Base-by-base conservation (phyloP, 164 flowering plant genomes). In the Aristolochia fimbriata region DNA sequence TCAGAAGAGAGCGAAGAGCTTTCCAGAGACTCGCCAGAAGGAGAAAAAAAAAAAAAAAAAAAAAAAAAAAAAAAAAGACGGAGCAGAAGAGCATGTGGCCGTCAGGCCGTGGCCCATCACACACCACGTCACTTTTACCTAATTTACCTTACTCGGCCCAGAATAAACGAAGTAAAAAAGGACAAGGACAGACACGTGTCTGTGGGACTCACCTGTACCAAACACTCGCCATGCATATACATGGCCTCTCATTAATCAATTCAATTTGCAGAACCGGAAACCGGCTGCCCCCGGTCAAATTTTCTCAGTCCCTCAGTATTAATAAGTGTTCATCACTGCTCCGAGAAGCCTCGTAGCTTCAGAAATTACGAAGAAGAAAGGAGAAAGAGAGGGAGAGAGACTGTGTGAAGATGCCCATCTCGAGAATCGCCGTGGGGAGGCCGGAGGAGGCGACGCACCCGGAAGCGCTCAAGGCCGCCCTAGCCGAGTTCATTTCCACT, bases 401-500 rank as follows among this genome's bases (percentile, higher is more conserved):
- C 55, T 51, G 55, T 3, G 56, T 15, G n/a, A 54, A n/a, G 13
- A 73, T 74, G 77, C 76, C 78, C 70, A 54, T 77, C 71, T 25
- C 25, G 14, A 43, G 45, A 47, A 76, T 80, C 3, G 71, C 80
- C 0, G 30, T 80, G 0, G 84, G 84, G 5, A 41, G 68, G 43
- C 65, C 63, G 6, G 56, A 65, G 30, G 81, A 77, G 65, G 72
- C 69, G 13, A 57, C 64, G 23, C 74, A 77, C 51, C 78, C 81
- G 0, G 76, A 65, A 12, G 68, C 77, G 6, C 49, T 80, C 55
- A 76, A 60, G 62, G 77, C 78, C 2, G 81, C 78, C 5, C 48
- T 77, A 43, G 81, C 84, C 17, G 84, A 80, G 74, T 80, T 80
- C 74, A 55, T 80, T 14, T 59, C 63, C 33, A 78, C 76, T 22